Percentiles rank a stretch among this genome's conserved stretches.
phyloP scores from a whole-genome alignment of 1,284 basidiomycete species.

The Trichosporon sp. region DNA sequence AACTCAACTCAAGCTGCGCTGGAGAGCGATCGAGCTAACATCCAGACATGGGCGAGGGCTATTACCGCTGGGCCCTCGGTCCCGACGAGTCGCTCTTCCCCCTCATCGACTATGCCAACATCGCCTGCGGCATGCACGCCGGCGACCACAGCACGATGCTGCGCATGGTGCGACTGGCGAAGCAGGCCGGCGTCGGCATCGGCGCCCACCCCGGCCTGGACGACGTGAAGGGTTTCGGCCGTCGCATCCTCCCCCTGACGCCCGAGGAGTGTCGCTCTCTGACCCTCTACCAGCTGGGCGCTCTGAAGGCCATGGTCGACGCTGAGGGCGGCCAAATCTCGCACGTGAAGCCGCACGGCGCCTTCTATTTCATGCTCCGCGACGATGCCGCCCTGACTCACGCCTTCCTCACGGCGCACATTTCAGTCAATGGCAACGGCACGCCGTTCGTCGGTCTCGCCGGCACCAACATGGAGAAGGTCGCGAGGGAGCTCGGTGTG shows the following conservation, averaged over 20 bases:
- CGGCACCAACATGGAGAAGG: slow-evolving; percentile 47
- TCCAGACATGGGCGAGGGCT: slow-evolving; percentile 37
- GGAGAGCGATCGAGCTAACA: too few species aligned
- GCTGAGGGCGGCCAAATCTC: slow-evolving; percentile 42
- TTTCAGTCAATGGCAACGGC: slow-evolving; percentile 34
- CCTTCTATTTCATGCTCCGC: slow-evolving; percentile 46
- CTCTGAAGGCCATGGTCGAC: slow-evolving; percentile 48
- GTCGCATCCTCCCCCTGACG: slow-evolving; percentile 28
- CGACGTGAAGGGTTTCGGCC: slow-evolving; percentile 32
- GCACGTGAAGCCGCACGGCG: slow-evolving; percentile 40
- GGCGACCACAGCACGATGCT: slow-evolving; percentile 52
- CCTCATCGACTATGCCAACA: slow-evolving; percentile 44
- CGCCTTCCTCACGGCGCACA: slow-evolving; percentile 46
- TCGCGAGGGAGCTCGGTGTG: slow-evolving; percentile 43
- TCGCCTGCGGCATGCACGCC: slow-evolving; percentile 53
- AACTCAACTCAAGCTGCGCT: too few species aligned
- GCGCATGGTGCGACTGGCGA: slow-evolving; percentile 47
- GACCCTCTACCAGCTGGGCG: slow-evolving; percentile 46
- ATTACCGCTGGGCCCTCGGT: slow-evolving; percentile 47
- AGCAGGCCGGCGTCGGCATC: slow-evolving; percentile 46
- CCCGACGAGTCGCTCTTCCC: slow-evolving; percentile 52
- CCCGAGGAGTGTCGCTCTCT: slow-evolving; percentile 32
- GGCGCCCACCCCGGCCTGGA: slow-evolving; percentile 42
- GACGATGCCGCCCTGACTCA: slow-evolving; percentile 41
- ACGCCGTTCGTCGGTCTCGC: slow-evolving; percentile 52